Conservation (phyloP, 2,329 filamentous ascomycete genomes). For the Leptographium radiaticola region DNA sequence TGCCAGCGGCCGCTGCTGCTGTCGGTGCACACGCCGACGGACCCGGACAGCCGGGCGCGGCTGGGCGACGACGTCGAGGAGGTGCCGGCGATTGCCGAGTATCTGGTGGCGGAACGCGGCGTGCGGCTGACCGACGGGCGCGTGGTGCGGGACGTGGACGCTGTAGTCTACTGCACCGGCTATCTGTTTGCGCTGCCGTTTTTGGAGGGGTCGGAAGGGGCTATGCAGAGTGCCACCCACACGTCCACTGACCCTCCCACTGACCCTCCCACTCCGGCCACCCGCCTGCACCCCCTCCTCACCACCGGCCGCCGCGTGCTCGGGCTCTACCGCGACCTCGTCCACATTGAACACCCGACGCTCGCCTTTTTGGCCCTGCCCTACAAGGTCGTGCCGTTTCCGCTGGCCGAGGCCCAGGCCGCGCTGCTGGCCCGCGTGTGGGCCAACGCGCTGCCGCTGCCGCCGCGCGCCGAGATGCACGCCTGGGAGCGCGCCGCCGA, state of each 20-base stretch:
- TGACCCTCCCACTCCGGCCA: neutral
- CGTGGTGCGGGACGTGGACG: conserved; percentile 56
- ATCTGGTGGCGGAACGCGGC: conserved; percentile 37
- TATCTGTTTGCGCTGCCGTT: conserved; percentile 83
- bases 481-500: conserved; percentile 55
- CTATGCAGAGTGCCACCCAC: too few relatives aligned
- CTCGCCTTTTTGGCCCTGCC: conserved; percentile 65
- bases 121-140: conserved; percentile 53
- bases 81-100: conserved; percentile 45
- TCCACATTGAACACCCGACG: conserved; percentile 63
- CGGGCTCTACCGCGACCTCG: conserved; percentile 66
- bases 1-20: conserved; percentile 50
- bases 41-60: conserved; percentile 30
- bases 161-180: conserved; percentile 76
- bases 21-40: conserved; percentile 42
- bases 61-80: conserved; percentile 33
- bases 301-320: conserved; percentile 57
- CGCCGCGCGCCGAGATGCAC: conserved; percentile 49
- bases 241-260: too few relatives aligned
- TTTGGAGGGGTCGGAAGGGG: conserved; percentile 21
- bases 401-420: conserved; percentile 64
- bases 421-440: conserved; percentile 67
- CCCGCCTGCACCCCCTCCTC: conserved; percentile 26
- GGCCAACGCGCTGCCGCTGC: conserved; percentile 55
- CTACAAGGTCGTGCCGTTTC: conserved; percentile 81